phyloP scores from a whole-genome alignment of 1,284 basidiomycete species.

The Rhodotorula sp. region DNA sequence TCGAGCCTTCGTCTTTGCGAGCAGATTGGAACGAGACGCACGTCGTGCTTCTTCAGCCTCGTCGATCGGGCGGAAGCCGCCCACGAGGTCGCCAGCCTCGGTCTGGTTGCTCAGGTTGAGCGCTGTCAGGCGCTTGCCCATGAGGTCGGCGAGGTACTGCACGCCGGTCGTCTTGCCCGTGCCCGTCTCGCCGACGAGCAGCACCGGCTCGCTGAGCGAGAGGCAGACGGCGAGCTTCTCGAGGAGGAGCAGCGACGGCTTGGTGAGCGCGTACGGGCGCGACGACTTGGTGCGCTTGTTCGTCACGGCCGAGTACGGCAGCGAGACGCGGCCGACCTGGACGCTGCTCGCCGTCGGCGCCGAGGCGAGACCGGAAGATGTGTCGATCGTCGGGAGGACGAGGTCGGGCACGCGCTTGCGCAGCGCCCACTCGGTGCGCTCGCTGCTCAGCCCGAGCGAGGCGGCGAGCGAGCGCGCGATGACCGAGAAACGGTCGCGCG shows the following conservation, averaged over 20 bases:
- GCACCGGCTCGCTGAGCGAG: constrained; percentile 74
- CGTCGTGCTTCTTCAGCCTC: constrained; percentile 49
- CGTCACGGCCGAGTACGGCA: constrained; percentile 35
- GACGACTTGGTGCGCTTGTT: constrained; percentile 32
- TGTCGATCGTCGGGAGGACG: constrained; percentile 36
- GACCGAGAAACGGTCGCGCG: constrained; percentile 31
- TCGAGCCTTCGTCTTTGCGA: background rate
- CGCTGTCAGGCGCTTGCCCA: constrained; percentile 76
- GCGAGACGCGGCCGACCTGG: constrained; percentile 44
- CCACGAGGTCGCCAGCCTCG: constrained; percentile 89
- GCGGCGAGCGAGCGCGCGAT: constrained; percentile 26
- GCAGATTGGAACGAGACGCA: constrained; percentile 24
- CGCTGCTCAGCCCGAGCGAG: constrained; percentile 34
- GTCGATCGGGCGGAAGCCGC: constrained; percentile 94
- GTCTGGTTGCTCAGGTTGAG: constrained; percentile 97
- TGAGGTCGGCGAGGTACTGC: constrained; percentile 79
- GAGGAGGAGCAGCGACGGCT: constrained; percentile 76
- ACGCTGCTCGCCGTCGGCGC: constrained; percentile 13
- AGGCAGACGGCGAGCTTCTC: constrained; percentile 79
- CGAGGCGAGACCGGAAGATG: constrained; percentile 21
- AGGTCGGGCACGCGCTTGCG: constrained; percentile 40
- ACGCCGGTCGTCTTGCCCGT: constrained; percentile 97
- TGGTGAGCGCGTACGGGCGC: constrained; percentile 85
- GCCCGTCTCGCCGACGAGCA: constrained; percentile 96
- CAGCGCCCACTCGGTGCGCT: constrained; percentile 43